Percentiles rank a stretch among this genome's conserved stretches.
These are phyloP conservation scores for Colletotrichum sp. DNA, from an alignment of 2,329 filamentous ascomycete species.

Conservation along the genomic window DNA sequence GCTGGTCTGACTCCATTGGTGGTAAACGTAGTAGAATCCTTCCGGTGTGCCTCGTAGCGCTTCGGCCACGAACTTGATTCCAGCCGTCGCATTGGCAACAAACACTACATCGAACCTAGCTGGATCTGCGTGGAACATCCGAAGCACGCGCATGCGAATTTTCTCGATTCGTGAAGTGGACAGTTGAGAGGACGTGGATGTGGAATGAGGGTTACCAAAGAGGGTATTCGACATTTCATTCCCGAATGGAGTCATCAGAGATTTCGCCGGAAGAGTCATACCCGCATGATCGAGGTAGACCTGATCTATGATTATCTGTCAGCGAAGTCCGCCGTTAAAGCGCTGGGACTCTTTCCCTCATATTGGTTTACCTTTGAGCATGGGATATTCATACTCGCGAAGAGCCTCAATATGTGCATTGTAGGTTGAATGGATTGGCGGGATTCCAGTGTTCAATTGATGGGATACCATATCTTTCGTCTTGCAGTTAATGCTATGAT, in stretches of 20 bases:
- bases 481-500: background rate
- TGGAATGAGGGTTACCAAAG: slow-evolving; percentile 75
- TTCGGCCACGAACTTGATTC: slow-evolving; percentile 66
- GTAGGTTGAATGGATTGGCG: background rate
- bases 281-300: slow-evolving; percentile 64
- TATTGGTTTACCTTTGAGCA: background rate
- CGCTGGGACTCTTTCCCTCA: background rate
- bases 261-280: slow-evolving; percentile 61
- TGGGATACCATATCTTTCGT: background rate
- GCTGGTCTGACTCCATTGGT: slow-evolving; percentile 66
- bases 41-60: slow-evolving; percentile 58
- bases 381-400: background rate
- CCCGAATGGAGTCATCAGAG: slow-evolving; percentile 60
- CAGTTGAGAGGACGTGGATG: slow-evolving; percentile 26
- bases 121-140: slow-evolving; percentile 61
- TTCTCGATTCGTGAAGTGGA: background rate
- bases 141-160: slow-evolving; percentile 49
- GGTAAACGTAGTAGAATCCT: slow-evolving; percentile 64
- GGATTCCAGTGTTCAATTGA: background rate
- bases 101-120: slow-evolving; percentile 66
- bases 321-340: background rate
- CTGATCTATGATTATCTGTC: background rate
- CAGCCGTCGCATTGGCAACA: slow-evolving; percentile 64
- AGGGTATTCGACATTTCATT: slow-evolving; percentile 58
- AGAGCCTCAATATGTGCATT: background rate